These are phyloP conservation scores for Rubus parviflorus DNA, from an alignment of 306 rosid genomes.

Conservation along the genomic window DNA sequence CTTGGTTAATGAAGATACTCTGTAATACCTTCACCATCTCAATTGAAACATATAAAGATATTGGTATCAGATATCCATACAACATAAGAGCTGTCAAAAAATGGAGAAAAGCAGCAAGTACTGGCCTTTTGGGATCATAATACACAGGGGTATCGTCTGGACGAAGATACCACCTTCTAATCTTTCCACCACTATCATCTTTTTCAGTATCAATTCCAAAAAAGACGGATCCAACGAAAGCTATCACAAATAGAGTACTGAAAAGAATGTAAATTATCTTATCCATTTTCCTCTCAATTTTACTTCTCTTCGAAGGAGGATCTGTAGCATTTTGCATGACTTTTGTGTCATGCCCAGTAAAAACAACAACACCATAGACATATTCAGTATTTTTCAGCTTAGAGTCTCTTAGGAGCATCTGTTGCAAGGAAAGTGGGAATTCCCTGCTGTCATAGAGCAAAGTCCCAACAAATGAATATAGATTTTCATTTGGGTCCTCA, in stretches of 20 bases:
- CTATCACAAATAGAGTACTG: constrained; percentile 62
- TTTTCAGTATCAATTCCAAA: constrained; percentile 57
- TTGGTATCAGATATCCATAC: constrained; percentile 87
- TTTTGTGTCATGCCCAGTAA: constrained; percentile 86
- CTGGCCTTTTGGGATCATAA: constrained; percentile 54
- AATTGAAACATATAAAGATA: constrained; percentile 85
- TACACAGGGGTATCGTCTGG: constrained; percentile 56
- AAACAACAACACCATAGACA: constrained; percentile 67
- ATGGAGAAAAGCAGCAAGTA: constrained; percentile 62
- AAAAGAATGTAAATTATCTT: constrained; percentile 79
- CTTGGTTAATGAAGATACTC: constrained; percentile 77
- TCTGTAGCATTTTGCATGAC: constrained; percentile 85
- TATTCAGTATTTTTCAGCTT: constrained; percentile 86
- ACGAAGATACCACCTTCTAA: constrained; percentile 79
- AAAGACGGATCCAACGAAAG: constrained; percentile 64
- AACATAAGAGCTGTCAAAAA: constrained; percentile 86
- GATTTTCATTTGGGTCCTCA: constrained; percentile 89
- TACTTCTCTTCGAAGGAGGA: constrained; percentile 94
- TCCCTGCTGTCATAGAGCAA: constrained; percentile 40
- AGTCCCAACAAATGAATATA: constrained; percentile 80
- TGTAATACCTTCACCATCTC: constrained; percentile 92
- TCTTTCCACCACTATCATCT: constrained; percentile 41
- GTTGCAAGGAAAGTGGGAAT: constrained; percentile 66
- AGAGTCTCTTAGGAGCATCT: constrained; percentile 81
- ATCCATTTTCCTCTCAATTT: constrained; percentile 84